Conservation (phyloP, 1,284 basidiomycete genomes). For the Tetrapyrgos nigripes region DNA sequence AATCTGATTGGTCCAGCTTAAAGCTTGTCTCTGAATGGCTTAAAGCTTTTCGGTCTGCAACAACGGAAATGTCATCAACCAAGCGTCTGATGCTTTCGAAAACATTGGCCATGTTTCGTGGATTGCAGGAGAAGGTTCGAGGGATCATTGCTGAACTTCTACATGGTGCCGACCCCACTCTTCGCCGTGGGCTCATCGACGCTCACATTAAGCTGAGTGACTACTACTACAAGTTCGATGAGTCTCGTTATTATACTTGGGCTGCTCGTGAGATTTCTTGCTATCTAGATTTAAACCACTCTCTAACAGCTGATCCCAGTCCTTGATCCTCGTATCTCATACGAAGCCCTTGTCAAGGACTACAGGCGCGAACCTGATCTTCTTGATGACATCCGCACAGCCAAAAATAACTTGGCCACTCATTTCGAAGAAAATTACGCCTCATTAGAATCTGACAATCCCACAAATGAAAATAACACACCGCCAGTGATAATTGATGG, state of each 20-base stretch:
- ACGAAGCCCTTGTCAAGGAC: constrained; percentile 27
- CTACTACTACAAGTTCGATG: constrained; percentile 32
- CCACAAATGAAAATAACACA: neutral
- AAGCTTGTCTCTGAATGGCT: constrained; percentile 24
- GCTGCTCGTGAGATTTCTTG: too few species aligned
- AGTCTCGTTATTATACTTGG: constrained; percentile 33
- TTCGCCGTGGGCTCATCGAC: constrained; percentile 17
- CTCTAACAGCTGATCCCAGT: constrained; percentile 20
- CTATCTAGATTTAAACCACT: constrained; percentile 6
- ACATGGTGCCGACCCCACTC: constrained; percentile 6
- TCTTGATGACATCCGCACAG: constrained; percentile 17
- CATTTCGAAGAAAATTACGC: constrained; percentile 21
- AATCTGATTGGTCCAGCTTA: constrained; percentile 28
- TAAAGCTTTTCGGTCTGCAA: constrained; percentile 25
- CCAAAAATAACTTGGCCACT: constrained; percentile 15
- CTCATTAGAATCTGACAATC: neutral
- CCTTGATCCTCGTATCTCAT: constrained; percentile 34
- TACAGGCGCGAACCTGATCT: constrained; percentile 21
- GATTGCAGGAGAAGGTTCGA: constrained; percentile 17
- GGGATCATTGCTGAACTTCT: neutral
- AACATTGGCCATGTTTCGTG: constrained; percentile 23
- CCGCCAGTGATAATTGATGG: neutral
- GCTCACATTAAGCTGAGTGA: constrained; percentile 23
- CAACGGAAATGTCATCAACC: constrained; percentile 34
- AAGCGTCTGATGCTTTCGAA: constrained; percentile 24